phyloP scores from a whole-genome alignment of 2,329 filamentous ascomycete species.

The Colletotrichum liaoningense region DNA sequence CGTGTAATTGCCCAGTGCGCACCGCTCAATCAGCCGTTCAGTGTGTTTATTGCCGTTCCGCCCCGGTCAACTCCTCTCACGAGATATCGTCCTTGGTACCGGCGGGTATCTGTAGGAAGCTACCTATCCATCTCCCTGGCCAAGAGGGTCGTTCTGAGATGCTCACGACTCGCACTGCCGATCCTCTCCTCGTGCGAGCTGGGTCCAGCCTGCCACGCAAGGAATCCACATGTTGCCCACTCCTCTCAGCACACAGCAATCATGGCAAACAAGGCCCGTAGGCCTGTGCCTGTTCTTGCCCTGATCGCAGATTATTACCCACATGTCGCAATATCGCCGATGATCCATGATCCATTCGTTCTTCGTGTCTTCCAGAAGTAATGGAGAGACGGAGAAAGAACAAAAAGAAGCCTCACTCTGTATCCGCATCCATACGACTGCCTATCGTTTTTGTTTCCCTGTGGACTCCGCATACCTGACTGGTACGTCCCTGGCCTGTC shows the following conservation, averaged over 20 bases:
- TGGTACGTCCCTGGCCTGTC: neutral
- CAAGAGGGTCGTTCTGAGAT: neutral
- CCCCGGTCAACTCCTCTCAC: no score
- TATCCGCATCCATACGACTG: neutral
- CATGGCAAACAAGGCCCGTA: slow-evolving; percentile 27
- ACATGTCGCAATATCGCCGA: slow-evolving; percentile 31
- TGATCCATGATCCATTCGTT: slow-evolving; percentile 30
- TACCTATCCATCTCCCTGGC: no score
- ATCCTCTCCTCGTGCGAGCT: slow-evolving; percentile 26
- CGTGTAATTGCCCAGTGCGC: no score
- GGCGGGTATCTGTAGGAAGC: no score
- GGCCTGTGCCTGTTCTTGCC: neutral
- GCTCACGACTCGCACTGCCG: slow-evolving; percentile 24
- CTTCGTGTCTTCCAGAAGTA: slow-evolving; percentile 32
- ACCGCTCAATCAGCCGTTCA: no score
- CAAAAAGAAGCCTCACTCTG: neutral
- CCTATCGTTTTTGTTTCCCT: neutral
- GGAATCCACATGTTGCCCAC: slow-evolving; percentile 4
- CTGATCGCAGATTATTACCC: slow-evolving; percentile 27
- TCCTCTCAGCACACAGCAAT: slow-evolving; percentile 17
- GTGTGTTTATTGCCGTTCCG: no score
- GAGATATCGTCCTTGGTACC: no score
- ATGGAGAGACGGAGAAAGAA: slow-evolving; percentile 27
- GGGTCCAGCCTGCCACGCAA: slow-evolving; percentile 30
- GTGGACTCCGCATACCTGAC: neutral